phyloP scores from a whole-genome alignment of 352 stramenopile species.

The Phytopythium oedochilum region DNA sequence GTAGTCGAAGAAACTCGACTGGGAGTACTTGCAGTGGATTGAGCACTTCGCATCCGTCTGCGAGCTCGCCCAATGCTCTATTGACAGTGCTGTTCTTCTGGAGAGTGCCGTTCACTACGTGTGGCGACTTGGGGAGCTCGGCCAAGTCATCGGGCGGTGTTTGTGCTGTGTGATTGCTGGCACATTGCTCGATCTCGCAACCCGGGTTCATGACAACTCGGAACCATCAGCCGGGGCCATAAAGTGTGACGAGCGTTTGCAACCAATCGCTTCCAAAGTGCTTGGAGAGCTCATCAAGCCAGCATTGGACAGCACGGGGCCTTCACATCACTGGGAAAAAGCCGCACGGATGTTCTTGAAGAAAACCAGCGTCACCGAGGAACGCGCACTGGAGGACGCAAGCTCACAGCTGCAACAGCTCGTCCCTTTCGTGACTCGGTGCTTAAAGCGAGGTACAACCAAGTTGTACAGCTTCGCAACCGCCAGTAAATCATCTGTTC shows the following conservation, averaged over 20 bases:
- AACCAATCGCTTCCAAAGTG: slow-evolving; percentile 10
- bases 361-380: slow-evolving; percentile 13
- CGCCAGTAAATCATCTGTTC: slow-evolving; percentile 11
- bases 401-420: slow-evolving; percentile 11
- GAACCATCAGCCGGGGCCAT: not conserved
- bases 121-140: slow-evolving; percentile 9
- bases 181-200: slow-evolving; percentile 16
- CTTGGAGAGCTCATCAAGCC: slow-evolving; percentile 18
- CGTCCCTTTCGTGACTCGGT: slow-evolving; percentile 30
- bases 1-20: slow-evolving; percentile 40
- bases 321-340: slow-evolving; percentile 23
- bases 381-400: not conserved
- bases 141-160: slow-evolving; percentile 12
- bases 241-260: slow-evolving; percentile 12
- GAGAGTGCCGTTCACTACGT: slow-evolving; percentile 32
- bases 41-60: slow-evolving; percentile 56
- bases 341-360: slow-evolving; percentile 28
- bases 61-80: slow-evolving; percentile 18
- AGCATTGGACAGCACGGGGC: slow-evolving; percentile 5
- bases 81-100: slow-evolving; percentile 33
- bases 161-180: slow-evolving; percentile 21
- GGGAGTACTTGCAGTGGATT: slow-evolving; percentile 54
- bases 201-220: not conserved
- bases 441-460: slow-evolving; percentile 31
- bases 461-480: slow-evolving; percentile 42